Evolutionary conservation across 176 grass and related monocot genomes (phyloP).

Genomic region (Zea luxurians): DNA sequence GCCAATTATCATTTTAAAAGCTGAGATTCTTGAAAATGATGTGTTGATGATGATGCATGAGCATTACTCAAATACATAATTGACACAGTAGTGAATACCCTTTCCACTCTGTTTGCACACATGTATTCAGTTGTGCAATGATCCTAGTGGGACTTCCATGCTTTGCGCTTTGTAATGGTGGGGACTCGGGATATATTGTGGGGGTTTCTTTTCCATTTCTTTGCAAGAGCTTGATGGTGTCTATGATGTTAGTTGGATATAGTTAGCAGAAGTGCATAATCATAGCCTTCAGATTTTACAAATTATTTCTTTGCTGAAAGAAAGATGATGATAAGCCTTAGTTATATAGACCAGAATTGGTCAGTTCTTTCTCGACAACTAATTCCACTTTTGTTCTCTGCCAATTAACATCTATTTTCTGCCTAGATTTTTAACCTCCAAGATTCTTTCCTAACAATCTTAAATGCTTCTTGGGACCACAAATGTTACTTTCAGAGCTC

Average conservation of each 20-base stretch:
- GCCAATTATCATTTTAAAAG: constrained; percentile 28
- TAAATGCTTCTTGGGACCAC: not conserved
- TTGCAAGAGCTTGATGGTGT: constrained; percentile 19
- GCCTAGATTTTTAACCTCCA: constrained; percentile 4
- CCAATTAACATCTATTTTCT: not conserved
- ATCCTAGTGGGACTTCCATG: constrained; percentile 21
- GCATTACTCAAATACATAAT: constrained; percentile 13
- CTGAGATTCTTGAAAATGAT: constrained; percentile 23
- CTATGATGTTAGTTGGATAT: constrained; percentile 15
- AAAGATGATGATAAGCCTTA: constrained; percentile 29
- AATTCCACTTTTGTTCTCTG: constrained; percentile 20
- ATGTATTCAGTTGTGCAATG: constrained; percentile 21
- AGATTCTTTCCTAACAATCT: not conserved
- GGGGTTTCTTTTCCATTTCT: constrained; percentile 30
- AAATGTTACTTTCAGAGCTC: constrained; percentile 54
- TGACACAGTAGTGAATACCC: constrained; percentile 21
- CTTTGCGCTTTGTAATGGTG: constrained; percentile 24
- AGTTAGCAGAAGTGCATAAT: constrained; percentile 4
- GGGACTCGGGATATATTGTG: constrained; percentile 18
- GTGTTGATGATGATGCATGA: constrained; percentile 30
- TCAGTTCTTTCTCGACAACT: not conserved
- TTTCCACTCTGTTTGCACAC: constrained; percentile 26
- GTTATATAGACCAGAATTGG: constrained; percentile 22
- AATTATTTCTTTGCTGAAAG: constrained; percentile 9
- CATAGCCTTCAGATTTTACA: not conserved